Evolutionary conservation across 2,329 filamentous ascomycete species (phyloP).

Genomic region (Helotiales sp.): DNA sequence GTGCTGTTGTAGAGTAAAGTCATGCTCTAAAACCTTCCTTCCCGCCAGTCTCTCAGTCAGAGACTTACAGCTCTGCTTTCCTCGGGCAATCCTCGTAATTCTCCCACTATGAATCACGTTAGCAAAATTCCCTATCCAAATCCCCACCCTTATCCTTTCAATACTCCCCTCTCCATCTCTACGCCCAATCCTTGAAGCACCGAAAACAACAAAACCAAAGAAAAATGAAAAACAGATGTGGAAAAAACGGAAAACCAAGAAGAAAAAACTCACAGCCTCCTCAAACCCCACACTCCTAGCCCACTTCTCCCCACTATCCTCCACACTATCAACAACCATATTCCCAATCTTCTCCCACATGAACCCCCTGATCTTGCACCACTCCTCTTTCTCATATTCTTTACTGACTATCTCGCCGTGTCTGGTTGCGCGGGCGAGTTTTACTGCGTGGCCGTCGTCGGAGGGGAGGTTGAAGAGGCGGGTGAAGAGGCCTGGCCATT

Average conservation of each 20-base stretch:
- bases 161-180: too few relatives aligned
- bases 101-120: neutral
- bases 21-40: too few relatives aligned
- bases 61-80: slow-evolving; percentile 19
- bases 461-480: slow-evolving; percentile 46
- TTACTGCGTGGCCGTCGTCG: slow-evolving; percentile 83
- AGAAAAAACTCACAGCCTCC: slow-evolving; percentile 44
- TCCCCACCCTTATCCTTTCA: neutral
- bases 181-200: too few relatives aligned
- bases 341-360: slow-evolving; percentile 62
- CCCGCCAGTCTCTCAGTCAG: too few relatives aligned
- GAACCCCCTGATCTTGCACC: slow-evolving; percentile 53
- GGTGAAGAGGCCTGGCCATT: slow-evolving; percentile 43
- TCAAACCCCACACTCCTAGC: slow-evolving; percentile 62
- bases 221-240: too few relatives aligned
- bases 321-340: slow-evolving; percentile 62
- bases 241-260: neutral
- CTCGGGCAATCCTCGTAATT: slow-evolving; percentile 22
- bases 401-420: slow-evolving; percentile 57
- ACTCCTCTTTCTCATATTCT: slow-evolving; percentile 47
- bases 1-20: too few relatives aligned
- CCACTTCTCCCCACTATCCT: slow-evolving; percentile 54
- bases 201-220: too few relatives aligned
- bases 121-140: neutral
- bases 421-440: slow-evolving; percentile 69